Base-by-base conservation (phyloP, 2,329 filamentous ascomycete genomes). In the Cercospora berteroae region DNA sequence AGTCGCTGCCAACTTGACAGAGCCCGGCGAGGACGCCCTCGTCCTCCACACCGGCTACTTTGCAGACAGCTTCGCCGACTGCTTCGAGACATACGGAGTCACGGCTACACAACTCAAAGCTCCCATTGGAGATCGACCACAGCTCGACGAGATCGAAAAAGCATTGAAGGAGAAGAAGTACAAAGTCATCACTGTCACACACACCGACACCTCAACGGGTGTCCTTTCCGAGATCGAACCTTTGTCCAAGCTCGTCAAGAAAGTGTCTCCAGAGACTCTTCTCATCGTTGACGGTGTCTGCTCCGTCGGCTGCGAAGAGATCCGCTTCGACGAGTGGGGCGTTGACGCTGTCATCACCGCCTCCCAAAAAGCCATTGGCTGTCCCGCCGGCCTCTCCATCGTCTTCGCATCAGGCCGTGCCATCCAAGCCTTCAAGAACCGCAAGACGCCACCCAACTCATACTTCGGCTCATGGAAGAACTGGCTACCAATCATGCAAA, bases 391-490 rank as follows among this genome's bases (percentile, higher is more conserved):
- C 72, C 85, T 99, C 70, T 96, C 91, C 75, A 97, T 99, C 77
- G 88, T 95, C 72, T 96, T 97, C 89, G 92, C 92, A 76, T 97
- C 94, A 76, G 92, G 90, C 68, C 89, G 91, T 71, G 94, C 95
- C 52, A 91, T 99, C 74, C 85, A 95, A 76, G 83, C 84, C 10
- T 91, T 96, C 81, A 88, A 94, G 81, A 86, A 84, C 74, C 88
- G 95, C 78, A 94, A 94, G 84, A 89, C 88, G 10, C 90, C 90
- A 12, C 92, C 94, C 1, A 86, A 88, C 20, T 91, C 93, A 23
- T 99, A 98, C 86, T 99, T 97, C 81, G 94, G 92, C 64, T 96
- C 92, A 12, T 92, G 97, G 85, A 94, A 93, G 85, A 98, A 98
- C 82, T 99, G 95, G 95, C 84, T 94, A 66, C 94, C 94, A 10